phyloP scores from a whole-genome alignment of 2,329 filamentous ascomycete species.

The Macroventuria anomochaeta region DNA sequence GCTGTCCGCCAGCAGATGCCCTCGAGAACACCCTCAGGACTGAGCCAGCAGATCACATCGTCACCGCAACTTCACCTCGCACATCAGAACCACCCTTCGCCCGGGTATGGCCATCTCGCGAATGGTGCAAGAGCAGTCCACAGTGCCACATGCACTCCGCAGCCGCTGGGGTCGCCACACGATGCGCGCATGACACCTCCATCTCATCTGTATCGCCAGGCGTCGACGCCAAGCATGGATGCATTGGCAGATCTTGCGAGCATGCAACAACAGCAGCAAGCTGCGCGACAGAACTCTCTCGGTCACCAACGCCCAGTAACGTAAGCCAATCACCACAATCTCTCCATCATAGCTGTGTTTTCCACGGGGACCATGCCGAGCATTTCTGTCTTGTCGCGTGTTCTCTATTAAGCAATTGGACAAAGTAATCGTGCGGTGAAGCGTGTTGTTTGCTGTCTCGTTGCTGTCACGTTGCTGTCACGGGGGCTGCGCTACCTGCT shows the following conservation, averaged over 20 bases:
- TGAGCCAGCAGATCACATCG: slow-evolving; percentile 53
- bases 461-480: slow-evolving; percentile 18
- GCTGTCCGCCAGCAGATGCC: slow-evolving; percentile 44
- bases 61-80: slow-evolving; percentile 45
- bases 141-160: slow-evolving; percentile 43
- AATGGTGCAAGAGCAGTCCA: slow-evolving; percentile 42
- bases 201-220: slow-evolving; percentile 47
- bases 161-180: slow-evolving; percentile 37
- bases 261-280: slow-evolving; percentile 56
- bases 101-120: slow-evolving; percentile 32
- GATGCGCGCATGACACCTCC: slow-evolving; percentile 45
- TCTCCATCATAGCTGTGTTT: background rate
- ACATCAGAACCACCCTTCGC: slow-evolving; percentile 45
- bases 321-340: slow-evolving; percentile 29
- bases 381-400: background rate
- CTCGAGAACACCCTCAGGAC: slow-evolving; percentile 51
- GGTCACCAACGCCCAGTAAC: slow-evolving; percentile 46
- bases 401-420: background rate
- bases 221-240: slow-evolving; percentile 57
- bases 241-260: slow-evolving; percentile 57
- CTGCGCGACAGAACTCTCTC: slow-evolving; percentile 46
- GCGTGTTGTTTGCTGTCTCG: background rate
- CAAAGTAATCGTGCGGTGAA: background rate
- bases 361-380: background rate
- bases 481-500: slow-evolving; percentile 29